phyloP scores from a whole-genome alignment of 1,139 yeast species.

The Kodamaea ohmeri region DNA sequence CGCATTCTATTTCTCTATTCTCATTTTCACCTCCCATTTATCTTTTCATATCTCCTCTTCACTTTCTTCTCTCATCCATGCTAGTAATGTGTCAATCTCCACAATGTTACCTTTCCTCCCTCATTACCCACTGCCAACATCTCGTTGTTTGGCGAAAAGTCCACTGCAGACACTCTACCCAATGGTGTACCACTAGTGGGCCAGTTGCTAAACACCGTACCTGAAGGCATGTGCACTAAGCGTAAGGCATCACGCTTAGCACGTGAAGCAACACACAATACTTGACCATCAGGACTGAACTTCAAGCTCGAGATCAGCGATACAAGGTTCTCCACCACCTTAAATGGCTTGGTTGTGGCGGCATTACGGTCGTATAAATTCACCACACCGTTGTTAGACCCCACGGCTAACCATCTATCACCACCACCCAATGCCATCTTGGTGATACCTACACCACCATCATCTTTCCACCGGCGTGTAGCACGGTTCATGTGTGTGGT shows the following conservation, averaged over 20 bases:
- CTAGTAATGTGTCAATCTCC: constrained; percentile 81
- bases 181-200: constrained; percentile 96
- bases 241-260: constrained; percentile 84
- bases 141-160: constrained; percentile 79
- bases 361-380: constrained; percentile 69
- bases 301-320: constrained; percentile 73
- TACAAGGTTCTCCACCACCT: constrained; percentile 72
- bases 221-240: constrained; percentile 83
- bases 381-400: constrained; percentile 86
- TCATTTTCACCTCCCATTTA: neutral
- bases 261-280: constrained; percentile 80
- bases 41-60: neutral
- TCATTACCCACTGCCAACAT: constrained; percentile 89
- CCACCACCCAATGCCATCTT: constrained; percentile 74
- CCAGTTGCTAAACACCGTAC: constrained; percentile 90
- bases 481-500: constrained; percentile 32
- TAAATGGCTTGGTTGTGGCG: constrained; percentile 43
- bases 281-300: constrained; percentile 87
- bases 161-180: constrained; percentile 83
- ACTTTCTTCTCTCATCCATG: neutral
- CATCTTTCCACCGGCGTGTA: constrained; percentile 76
- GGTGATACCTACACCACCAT: constrained; percentile 83
- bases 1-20: neutral
- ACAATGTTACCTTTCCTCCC: constrained; percentile 83
- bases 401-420: constrained; percentile 84